Conservation (phyloP, 345 rosid genomes). For the Populus simonii region DNA sequence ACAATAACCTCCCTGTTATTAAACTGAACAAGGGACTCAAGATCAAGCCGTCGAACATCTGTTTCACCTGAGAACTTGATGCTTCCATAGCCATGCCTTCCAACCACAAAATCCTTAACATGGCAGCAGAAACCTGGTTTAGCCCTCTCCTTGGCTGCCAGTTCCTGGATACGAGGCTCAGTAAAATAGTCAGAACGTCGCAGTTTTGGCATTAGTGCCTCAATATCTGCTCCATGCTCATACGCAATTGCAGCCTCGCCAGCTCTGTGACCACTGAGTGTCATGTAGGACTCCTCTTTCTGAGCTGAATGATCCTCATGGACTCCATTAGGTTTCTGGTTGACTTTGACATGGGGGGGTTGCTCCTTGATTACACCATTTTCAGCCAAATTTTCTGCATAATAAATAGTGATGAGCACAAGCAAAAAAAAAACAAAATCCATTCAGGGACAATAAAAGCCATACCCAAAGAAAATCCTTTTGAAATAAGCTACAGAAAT, state of each 20-base stretch:
- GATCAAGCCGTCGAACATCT: slow-evolving; percentile 75
- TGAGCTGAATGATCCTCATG: slow-evolving; percentile 41
- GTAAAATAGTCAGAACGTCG: slow-evolving; percentile 77
- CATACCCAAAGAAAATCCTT: background rate
- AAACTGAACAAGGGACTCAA: slow-evolving; percentile 77
- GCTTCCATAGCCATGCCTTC: slow-evolving; percentile 82
- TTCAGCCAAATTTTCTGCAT: slow-evolving; percentile 48
- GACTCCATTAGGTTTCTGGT: slow-evolving; percentile 51
- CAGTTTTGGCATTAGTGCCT: slow-evolving; percentile 92
- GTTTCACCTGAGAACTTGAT: slow-evolving; percentile 88
- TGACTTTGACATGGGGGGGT: slow-evolving; percentile 30
- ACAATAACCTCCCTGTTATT: slow-evolving; percentile 87
- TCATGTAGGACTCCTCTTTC: slow-evolving; percentile 51
- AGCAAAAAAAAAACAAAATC: background rate
- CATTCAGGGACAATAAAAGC: background rate
- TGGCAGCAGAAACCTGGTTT: slow-evolving; percentile 70
- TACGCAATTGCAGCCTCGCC: slow-evolving; percentile 79
- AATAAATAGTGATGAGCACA: background rate
- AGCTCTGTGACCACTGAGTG: slow-evolving; percentile 63
- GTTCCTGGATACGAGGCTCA: slow-evolving; percentile 85
- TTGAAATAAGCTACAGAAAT: background rate
- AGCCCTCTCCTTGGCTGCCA: slow-evolving; percentile 86
- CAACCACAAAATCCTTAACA: slow-evolving; percentile 79
- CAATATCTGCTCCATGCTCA: slow-evolving; percentile 80
- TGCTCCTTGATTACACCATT: slow-evolving; percentile 37